Evolutionary conservation across 2,329 filamentous ascomycete genomes (phyloP).

Genomic region (Conoideocrella luteorostrata): DNA sequence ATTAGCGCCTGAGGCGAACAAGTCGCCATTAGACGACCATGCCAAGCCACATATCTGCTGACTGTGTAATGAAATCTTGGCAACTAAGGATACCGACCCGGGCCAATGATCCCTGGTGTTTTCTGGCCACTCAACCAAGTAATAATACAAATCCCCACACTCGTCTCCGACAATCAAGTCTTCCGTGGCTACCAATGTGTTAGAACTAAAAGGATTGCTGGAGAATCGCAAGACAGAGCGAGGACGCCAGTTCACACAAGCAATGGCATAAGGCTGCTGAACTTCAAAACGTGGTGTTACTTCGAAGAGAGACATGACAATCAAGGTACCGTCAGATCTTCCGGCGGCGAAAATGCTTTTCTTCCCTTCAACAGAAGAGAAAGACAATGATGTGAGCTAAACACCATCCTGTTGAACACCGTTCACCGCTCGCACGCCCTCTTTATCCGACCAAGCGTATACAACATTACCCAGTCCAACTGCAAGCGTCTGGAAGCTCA

Average conservation of each 20-base stretch:
- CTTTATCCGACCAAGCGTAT: slow-evolving; percentile 81
- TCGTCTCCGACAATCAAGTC: slow-evolving; percentile 86
- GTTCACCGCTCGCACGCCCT: slow-evolving; percentile 51
- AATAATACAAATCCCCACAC: slow-evolving; percentile 75
- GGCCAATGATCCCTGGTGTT: slow-evolving; percentile 62
- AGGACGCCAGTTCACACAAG: slow-evolving; percentile 78
- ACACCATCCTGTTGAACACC: slow-evolving; percentile 17
- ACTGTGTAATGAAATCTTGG: slow-evolving; percentile 69
- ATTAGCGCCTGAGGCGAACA: slow-evolving; percentile 85
- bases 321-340: slow-evolving; percentile 68
- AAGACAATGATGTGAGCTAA: slow-evolving; percentile 81
- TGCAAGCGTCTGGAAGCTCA: slow-evolving; percentile 67
- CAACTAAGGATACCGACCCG: slow-evolving; percentile 70
- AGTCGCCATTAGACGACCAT: slow-evolving; percentile 70
- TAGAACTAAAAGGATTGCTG: slow-evolving; percentile 38
- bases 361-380: slow-evolving; percentile 71
- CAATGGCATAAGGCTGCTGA: slow-evolving; percentile 64
- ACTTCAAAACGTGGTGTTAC: slow-evolving; percentile 66
- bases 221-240: slow-evolving; percentile 47
- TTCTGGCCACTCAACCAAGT: slow-evolving; percentile 82
- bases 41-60: slow-evolving; percentile 93
- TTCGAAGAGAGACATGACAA: slow-evolving; percentile 72
- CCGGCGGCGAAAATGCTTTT: slow-evolving; percentile 81
- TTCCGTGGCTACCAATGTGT: slow-evolving; percentile 59
- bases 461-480: slow-evolving; percentile 75